A percentile compares a stretch with the other conserved stretches of the same genome.
These are phyloP conservation scores for Tolypocladium paradoxum DNA, from an alignment of 2,329 filamentous ascomycete genomes.

Conservation along the genomic window DNA sequence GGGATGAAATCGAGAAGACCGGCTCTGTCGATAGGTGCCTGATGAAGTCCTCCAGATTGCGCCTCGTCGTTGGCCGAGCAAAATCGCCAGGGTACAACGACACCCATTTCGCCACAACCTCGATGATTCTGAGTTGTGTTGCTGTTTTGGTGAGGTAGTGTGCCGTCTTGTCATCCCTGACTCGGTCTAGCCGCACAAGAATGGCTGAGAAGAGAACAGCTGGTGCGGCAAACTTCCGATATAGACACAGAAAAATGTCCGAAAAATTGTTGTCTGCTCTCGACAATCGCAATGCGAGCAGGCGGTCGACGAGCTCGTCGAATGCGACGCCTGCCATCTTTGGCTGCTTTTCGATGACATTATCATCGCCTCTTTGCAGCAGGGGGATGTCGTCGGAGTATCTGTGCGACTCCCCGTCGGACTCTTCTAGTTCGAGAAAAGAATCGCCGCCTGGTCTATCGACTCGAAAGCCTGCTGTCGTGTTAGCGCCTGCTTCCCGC, in stretches of 20 bases:
- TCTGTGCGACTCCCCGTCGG: conserved; percentile 53
- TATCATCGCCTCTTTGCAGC: conserved; percentile 56
- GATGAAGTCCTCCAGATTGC: conserved; percentile 65
- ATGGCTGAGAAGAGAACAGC: conserved; percentile 68
- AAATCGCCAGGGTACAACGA: conserved; percentile 88
- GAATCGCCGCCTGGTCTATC: conserved; percentile 39
- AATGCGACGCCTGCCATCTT: conserved; percentile 45
- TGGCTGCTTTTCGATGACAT: conserved; percentile 36
- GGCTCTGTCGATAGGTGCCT: conserved; percentile 61
- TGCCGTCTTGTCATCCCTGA: conserved; percentile 54
- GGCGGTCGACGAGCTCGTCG: conserved; percentile 74
- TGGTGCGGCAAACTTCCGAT: conserved; percentile 86
- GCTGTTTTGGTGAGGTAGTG: conserved; percentile 68
- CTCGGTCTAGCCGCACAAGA: conserved; percentile 60
- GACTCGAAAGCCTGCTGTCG: conserved; percentile 39
- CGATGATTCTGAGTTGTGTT: conserved; percentile 72
- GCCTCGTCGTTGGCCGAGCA: conserved; percentile 63
- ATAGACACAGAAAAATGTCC: conserved; percentile 82
- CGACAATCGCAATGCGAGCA: conserved; percentile 71
- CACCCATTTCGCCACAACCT: conserved; percentile 82
- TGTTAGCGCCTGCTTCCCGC: conserved; percentile 31
- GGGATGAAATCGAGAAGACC: conserved; percentile 74
- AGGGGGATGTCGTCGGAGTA: conserved; percentile 59
- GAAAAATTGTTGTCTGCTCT: conserved; percentile 84
- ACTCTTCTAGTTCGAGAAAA: conserved; percentile 60